Conservation (phyloP, 345 rosid genomes). For the Dovyalis caffra region DNA sequence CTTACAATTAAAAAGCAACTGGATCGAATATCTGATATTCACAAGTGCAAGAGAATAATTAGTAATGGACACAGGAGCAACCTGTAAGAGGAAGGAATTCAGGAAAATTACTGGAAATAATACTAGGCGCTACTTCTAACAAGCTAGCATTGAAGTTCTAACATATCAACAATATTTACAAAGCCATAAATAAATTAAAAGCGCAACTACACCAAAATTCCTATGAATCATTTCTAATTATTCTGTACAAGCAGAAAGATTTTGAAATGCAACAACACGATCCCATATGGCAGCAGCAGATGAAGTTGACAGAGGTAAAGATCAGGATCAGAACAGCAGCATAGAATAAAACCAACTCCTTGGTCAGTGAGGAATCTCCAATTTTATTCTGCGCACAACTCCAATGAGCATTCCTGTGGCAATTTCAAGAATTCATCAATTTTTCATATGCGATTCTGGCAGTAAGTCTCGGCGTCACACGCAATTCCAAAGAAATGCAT, state of each 20-base stretch:
- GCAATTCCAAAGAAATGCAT: no score
- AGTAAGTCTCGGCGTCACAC: no score
- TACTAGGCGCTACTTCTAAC: not conserved
- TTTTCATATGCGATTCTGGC: no score
- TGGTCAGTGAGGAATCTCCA: not conserved
- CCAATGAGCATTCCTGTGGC: no score
- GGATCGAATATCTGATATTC: no score
- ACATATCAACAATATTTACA: conserved; percentile 7
- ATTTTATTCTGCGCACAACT: no score
- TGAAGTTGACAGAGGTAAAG: not conserved
- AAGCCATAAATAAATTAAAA: not conserved
- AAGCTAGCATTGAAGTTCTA: not conserved
- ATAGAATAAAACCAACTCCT: not conserved
- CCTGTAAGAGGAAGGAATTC: no score
- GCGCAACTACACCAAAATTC: conserved; percentile 2
- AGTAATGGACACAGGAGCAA: no score
- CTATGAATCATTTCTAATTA: not conserved
- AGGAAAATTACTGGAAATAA: not conserved
- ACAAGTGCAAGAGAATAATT: not conserved
- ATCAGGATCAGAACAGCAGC: not conserved
- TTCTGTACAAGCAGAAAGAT: not conserved
- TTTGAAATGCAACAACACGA: not conserved
- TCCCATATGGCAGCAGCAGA: not conserved
- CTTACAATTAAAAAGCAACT: no score
- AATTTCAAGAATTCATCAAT: no score